Evolutionary conservation across 2,329 filamentous ascomycete genomes (phyloP).

Genomic region (Colletotrichum gigasporum): DNA sequence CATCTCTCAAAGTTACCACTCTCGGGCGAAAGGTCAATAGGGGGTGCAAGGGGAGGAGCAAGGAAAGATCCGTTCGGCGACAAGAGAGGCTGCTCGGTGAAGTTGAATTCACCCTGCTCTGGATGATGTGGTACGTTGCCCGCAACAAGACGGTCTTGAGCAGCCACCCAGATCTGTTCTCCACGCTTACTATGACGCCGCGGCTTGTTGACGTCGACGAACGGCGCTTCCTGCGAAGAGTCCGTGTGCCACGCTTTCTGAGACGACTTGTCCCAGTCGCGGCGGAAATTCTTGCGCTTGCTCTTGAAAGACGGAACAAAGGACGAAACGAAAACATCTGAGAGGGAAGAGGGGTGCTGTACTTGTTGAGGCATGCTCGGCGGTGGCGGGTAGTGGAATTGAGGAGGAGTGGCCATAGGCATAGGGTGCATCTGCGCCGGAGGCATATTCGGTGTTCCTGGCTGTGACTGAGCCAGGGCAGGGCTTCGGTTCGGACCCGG

Average conservation of each 20-base stretch:
- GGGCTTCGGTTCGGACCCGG: conserved; percentile 74
- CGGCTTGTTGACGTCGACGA: conserved; percentile 46
- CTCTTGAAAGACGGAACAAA: conserved; percentile 44
- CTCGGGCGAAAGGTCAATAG: conserved; percentile 73
- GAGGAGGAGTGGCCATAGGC: conserved; percentile 70
- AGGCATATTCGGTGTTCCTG: conserved; percentile 75
- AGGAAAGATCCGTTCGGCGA: conserved; percentile 19
- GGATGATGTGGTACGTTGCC: conserved; percentile 10
- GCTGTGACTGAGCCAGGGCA: conserved; percentile 71
- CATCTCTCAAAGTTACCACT: conserved; percentile 76
- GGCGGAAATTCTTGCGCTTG: conserved; percentile 57
- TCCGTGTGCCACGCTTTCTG: conserved; percentile 49
- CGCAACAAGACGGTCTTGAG: neutral
- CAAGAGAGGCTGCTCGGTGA: conserved; percentile 39
- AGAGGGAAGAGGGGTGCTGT: conserved; percentile 55
- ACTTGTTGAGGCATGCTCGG: conserved; percentile 66
- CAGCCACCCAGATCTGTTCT: conserved; percentile 45
- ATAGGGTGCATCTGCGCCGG: conserved; percentile 66
- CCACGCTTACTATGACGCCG: conserved; percentile 57
- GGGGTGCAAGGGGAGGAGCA: conserved; percentile 35
- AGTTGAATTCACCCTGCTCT: conserved; percentile 33
- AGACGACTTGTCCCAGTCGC: conserved; percentile 57
- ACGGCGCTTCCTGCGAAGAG: conserved; percentile 44
- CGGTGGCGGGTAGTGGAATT: conserved; percentile 69
- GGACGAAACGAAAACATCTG: conserved; percentile 41